Base-by-base conservation (phyloP, 1,139 yeast species). In the Yamadazyma conglobata region DNA sequence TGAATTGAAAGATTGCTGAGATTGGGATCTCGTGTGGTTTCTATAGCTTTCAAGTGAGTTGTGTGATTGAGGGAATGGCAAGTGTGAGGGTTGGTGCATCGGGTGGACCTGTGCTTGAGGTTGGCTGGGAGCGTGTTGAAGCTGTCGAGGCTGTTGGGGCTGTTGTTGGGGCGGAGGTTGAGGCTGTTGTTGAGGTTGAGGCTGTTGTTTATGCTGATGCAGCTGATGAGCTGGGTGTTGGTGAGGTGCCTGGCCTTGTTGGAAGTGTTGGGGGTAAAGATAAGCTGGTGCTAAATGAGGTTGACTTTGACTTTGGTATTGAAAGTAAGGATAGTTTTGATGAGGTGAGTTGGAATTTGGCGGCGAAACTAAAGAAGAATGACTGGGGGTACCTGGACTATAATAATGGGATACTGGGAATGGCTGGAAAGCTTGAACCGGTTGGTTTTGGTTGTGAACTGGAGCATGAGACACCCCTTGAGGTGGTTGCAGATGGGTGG, bases 341-440 rank as follows among this genome's bases (percentile, higher is more conserved):
- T 44, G 45, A 4, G 48, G 48, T 4, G 46, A 39, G 31, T 41
- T 38, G n/a, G 45, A 38, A 32, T 44, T 43, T 4, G 48, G 49
- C 5, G 44, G 44, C 15, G 47, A 41, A 5, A 33, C 45, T 22
- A 43, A 31, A 4, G 40, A 22, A 21, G 34, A 24, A 20, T 35
- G 39, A 11, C 24, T 32, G 3, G 43, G 43, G 5, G 43, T 39
- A 3, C 37, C 37, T 5, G 38, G 38, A 9, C 30, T 30, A 26
- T 31, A 25, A 19, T 32, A 28, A 10, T 13, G 29, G 12, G 11
- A 12, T 21, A 15, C 25, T 11, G 30, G 25, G 12, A 18, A 26
- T 8, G 24, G 11, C 19, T 11, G 29, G 13, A 22, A 22, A 13
- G 10, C n/a, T 11, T 24, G 26, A 17, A 9, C 19, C 19, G 19